Base-by-base conservation (phyloP, 192 early-diverging fungal genomes). In the Podila clonocystis region DNA sequence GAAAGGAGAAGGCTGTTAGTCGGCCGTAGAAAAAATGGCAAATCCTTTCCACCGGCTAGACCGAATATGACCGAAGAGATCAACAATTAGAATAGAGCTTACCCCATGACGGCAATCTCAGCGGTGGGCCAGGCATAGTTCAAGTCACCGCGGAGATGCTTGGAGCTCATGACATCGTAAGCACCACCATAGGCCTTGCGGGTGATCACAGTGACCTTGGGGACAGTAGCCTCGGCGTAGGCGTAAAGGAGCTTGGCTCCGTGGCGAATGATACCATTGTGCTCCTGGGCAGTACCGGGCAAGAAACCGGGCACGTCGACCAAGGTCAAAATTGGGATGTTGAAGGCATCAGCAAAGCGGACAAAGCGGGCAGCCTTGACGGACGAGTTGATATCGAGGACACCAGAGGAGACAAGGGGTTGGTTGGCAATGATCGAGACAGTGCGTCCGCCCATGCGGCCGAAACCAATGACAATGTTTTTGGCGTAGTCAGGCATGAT, bases 261-360 rank as follows among this genome's bases (percentile, higher is more conserved):
- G 82, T 99, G 91, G 17, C 95, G 89, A 83, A 99, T 99, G 67
- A 99, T 98, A 29, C 97, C 97, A 45, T 89, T 89, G 83, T 99
- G 97, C 83, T 99, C 97, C 84, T 99, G 97, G 20, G 88, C 87
- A 45, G 94, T 95, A 26, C 97, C 97, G 2, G 97, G 97, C 55
- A 99, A 79, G 85, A 99, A 99, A 24, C 97, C 97, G 30, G 97
- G 97, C 4, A 99, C 97, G 68, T 99, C 97, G 33, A 99, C 97
- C 49, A 99, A 88, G 15, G 97, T 97, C 31, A 99, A 63, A 26
- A 99, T 74, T 4, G 97, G 97, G 68, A 99, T 96, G 72, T 94
- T 94, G 86, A 99, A 99, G 0, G 96, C 95, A 82, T 99, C 97
- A 82, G 93, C 95, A 85, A 99, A 99, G 9, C 97, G 89, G 70